Percentiles rank a stretch among this genome's conserved stretches.
Conservation (phyloP, 192 early-diverging fungal genomes). For the Backusella luteola region DNA sequence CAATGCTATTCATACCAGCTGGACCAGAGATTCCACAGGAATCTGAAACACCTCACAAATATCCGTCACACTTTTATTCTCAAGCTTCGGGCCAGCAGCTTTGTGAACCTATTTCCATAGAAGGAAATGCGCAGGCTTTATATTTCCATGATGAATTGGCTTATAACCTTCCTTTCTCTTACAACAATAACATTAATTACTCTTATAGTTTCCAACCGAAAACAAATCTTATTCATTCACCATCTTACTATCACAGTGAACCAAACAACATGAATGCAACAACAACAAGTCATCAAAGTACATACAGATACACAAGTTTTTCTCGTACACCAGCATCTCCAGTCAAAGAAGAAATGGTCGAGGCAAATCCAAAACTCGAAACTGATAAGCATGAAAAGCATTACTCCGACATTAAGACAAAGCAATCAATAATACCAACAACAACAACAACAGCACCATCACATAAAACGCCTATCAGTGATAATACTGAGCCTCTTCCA, state of each 20-base stretch:
- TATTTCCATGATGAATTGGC: neutral
- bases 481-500: neutral
- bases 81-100: neutral
- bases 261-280: neutral
- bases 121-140: constrained; percentile 8
- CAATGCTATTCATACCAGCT: neutral
- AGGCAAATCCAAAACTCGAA: neutral
- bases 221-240: neutral
- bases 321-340: neutral
- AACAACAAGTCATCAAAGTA: neutral
- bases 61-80: constrained; percentile 3
- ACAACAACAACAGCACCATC: neutral
- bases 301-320: neutral
- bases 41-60: neutral
- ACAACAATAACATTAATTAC: neutral
- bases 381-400: neutral
- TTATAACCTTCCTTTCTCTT: neutral
- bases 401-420: neutral
- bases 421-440: neutral
- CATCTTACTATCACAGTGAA: neutral
- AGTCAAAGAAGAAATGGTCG: neutral
- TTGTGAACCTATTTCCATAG: neutral
- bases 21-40: neutral
- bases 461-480: neutral
- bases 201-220: neutral